Base-by-base conservation (phyloP, 345 rosid genomes). In the Trapa bicornis region DNA sequence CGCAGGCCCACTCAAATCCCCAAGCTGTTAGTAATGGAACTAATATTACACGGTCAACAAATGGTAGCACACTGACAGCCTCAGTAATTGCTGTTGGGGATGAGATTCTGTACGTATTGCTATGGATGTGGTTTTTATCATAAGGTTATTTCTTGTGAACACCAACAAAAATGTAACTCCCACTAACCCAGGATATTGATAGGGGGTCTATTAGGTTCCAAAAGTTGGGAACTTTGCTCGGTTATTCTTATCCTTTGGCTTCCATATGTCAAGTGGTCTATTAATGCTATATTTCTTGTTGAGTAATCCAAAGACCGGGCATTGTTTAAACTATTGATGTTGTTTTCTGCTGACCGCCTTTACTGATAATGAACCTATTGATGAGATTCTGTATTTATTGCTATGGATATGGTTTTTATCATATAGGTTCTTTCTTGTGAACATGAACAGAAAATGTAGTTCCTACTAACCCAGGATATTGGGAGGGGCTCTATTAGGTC, bases 331-430 rank as follows among this genome's bases (percentile, higher is more conserved):
- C 29, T 22, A 22, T 22, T 22, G 29, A 22, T 22, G 29, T 22
- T 22, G 29, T 22, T 22, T 22, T 22, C 29, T 22, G 29, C 0
- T 22, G 29, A 22, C 29, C 29, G 0, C 29, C 29, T 22, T 22
- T 22, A 22, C 29, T 22, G 29, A 22, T 22, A 22, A 22, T 22
- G 29, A 22, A 22, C 29, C 29, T 22, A 22, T 22, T 22, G 96
- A 94, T 84, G 99, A 94, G 95, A 86, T 94, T 81, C 87, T 94
- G 99, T 94, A 91, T 83, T 97, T 85, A 80, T 68, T 71, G 79
- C 67, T 82, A 78, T 60, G 69, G 72, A 72, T 70, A 47, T 12
- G 17, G 16, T 10, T 45, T 45, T 33, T 53, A 47, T 58, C 70
- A 4, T 22, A 22, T 22, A 22, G 29, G 29, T 41, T 41, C 47